Evolutionary conservation across 2,329 filamentous ascomycete genomes (phyloP).

Genomic region (Colletotrichum zoysiae): DNA sequence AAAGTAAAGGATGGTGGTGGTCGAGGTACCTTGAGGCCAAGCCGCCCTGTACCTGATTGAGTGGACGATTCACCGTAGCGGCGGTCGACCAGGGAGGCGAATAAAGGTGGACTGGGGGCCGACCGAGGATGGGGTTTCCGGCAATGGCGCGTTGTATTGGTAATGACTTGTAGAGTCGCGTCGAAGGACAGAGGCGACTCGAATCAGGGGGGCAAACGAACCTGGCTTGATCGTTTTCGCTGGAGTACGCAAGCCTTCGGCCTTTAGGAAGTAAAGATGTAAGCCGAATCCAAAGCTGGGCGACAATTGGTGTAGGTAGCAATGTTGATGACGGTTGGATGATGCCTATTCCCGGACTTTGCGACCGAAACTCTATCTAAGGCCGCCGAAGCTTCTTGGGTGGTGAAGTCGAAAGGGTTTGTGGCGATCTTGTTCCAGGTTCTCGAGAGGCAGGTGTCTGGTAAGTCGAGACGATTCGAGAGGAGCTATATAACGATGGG

Average conservation of each 20-base stretch:
- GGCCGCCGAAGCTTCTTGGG: not conserved
- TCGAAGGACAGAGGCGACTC: conserved; percentile 23
- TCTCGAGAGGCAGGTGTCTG: not conserved
- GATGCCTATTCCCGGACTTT: conserved; percentile 12
- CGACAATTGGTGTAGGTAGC: conserved; percentile 18
- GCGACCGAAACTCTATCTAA: conserved; percentile 19
- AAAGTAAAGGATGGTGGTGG: not conserved
- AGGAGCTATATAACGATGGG: not conserved
- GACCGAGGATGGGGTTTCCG: conserved; percentile 24
- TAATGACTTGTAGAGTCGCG: conserved; percentile 33
- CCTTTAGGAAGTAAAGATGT: conserved; percentile 2
- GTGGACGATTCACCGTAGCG: conserved; percentile 14
- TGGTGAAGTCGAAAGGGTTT: not conserved
- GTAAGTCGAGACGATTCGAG: conserved; percentile 4
- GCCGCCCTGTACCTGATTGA: conserved; percentile 11
- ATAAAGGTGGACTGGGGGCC: conserved; percentile 40
- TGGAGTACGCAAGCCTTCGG: not conserved
- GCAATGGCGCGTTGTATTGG: conserved; percentile 31
- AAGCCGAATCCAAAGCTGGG: conserved; percentile 22
- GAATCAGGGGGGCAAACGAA: conserved; percentile 20
- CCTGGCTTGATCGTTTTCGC: not conserved
- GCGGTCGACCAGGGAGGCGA: conserved; percentile 34
- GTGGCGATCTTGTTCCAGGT: not conserved
- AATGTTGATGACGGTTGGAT: conserved; percentile 25
- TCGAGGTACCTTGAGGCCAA: conserved; percentile 13